These are phyloP conservation scores for Clarkia xantiana DNA, from an alignment of 345 rosid species.

Conservation along the genomic window DNA sequence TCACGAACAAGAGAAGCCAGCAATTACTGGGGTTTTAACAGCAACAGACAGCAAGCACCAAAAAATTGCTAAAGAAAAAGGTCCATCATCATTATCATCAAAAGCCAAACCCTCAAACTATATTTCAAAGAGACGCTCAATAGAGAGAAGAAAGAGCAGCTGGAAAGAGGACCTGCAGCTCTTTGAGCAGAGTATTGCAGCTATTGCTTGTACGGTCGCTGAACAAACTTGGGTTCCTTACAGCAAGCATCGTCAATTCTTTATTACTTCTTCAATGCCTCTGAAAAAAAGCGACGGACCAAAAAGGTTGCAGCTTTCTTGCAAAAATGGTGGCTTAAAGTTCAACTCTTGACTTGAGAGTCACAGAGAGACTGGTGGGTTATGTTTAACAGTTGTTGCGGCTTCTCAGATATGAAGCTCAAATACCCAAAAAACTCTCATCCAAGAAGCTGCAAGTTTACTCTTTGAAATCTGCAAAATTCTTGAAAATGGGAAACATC, in stretches of 20 bases:
- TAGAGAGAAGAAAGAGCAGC: conserved; percentile 3
- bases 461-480: conserved; percentile 4
- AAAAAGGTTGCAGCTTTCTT: neutral
- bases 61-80: conserved; percentile 10
- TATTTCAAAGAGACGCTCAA: neutral
- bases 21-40: conserved; percentile 16
- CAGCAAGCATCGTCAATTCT: conserved; percentile 47
- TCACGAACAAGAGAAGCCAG: conserved; percentile 15
- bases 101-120: neutral
- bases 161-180: conserved; percentile 64
- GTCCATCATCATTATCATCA: conserved; percentile 10
- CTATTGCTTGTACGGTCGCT: conserved; percentile 45
- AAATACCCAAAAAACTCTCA: neutral
- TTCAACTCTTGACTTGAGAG: neutral
- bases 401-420: conserved; percentile 9
- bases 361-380: neutral
- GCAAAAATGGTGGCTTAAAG: neutral
- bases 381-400: neutral
- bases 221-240: conserved; percentile 36
- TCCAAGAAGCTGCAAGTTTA: too few relatives aligned
- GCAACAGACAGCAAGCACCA: neutral
- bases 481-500: neutral
- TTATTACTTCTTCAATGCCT: neutral
- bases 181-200: conserved; percentile 65
- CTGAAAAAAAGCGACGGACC: conserved; percentile 15